These are phyloP conservation scores for Globisporangium spiculum DNA, from an alignment of 352 stramenopile genomes.

Conservation along the genomic window DNA sequence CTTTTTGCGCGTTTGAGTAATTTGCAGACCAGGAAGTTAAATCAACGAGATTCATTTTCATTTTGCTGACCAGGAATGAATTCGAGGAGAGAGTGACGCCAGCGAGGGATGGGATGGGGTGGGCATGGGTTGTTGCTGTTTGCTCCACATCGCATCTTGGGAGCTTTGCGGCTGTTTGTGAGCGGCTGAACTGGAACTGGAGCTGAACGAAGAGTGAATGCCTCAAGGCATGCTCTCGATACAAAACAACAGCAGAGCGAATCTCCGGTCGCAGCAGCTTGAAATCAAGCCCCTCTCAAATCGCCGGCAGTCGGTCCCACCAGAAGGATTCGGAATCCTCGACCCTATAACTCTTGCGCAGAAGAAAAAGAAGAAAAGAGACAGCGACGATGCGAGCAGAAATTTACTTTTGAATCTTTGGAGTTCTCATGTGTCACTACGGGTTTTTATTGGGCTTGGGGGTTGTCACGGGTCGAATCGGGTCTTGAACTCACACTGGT, in stretches of 20 bases:
- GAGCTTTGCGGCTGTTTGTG: not conserved
- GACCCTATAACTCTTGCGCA: conserved; percentile 6
- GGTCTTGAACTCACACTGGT: not conserved
- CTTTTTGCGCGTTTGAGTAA: not conserved
- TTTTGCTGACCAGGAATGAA: not conserved
- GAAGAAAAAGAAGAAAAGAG: not conserved
- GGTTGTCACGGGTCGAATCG: not conserved
- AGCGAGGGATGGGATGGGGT: not conserved
- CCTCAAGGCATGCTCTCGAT: not conserved
- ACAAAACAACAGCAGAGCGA: not conserved
- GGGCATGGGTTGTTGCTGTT: not conserved
- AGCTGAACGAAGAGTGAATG: not conserved
- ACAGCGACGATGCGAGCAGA: not conserved
- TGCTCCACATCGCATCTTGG: not conserved
- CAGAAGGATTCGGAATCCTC: conserved; percentile 17
- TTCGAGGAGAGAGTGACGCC: not conserved
- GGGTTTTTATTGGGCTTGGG: not conserved
- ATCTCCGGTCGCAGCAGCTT: not conserved
- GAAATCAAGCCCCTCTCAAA: conserved; percentile 2
- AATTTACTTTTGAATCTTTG: conserved; percentile 5
- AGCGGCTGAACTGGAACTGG: not conserved
- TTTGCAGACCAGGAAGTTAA: not conserved
- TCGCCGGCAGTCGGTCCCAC: not conserved
- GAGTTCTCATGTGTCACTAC: not conserved
- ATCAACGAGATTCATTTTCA: not conserved